Evolutionary conservation across 441 rosid genomes (phyloP), one percentile per base, ranked within the genome.

Genomic region (Rhodomyrtus psidioides): DNA sequence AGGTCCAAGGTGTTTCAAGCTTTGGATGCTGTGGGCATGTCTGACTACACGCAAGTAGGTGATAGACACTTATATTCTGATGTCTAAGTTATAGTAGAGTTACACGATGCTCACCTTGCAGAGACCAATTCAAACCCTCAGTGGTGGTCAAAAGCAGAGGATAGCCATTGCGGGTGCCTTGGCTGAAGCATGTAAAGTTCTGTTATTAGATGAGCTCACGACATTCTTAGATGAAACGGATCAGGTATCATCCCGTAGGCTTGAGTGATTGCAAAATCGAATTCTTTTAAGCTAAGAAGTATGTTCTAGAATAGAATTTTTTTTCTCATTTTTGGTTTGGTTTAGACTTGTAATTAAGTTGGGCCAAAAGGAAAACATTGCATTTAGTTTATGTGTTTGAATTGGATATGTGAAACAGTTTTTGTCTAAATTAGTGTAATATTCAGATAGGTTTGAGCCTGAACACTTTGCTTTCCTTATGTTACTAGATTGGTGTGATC

Each of bases 61-160:
- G 87, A 21, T 26, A 19, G 44, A 54, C 53, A 26, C 39, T 79
- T 87, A 81, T 79, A 28, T 21, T 27, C 9, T 27, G 57, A 82
- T 82, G 14, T 54, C 24, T 54, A 21, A 19, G 44, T 9, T 60
- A 53, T 7, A 46, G 19, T 70, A 70, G 49, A 39, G 26, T 70
- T 70, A 39, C 13, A 21, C 62, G 49, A 81, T 87, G 82, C 84
- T 82, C 49, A 28, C 62, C 65, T 49, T 65, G 84, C 90, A 97
- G 98, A 95, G 98, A 90, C 96, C 98, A 26, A 92, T 97, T 91
- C 99, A 96, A 92, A 97, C 99, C 83, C 95, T 97, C 12, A 97
- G 98, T 83, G 99, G 99, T 70, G 99, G 98, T 89, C 98, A 97
- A 89, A 97, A 97, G 89, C 98, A 97, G 91, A 92, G 98, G 92